These are phyloP conservation scores for Spatholobus suberectus DNA, from an alignment of 306 rosid genomes.

Conservation along the genomic window DNA sequence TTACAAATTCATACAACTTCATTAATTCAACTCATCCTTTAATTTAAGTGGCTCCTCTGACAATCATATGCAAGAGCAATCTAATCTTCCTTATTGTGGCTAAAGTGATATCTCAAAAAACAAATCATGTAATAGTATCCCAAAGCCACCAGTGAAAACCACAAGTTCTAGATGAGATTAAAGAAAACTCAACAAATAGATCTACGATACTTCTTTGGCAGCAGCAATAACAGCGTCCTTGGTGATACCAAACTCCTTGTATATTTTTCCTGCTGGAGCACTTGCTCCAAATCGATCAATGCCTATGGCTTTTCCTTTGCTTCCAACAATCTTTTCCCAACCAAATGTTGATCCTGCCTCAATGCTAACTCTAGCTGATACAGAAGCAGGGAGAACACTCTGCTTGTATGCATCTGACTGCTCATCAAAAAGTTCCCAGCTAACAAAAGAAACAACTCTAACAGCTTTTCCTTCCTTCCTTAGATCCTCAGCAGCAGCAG, in stretches of 20 bases:
- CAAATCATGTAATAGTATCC: conserved; percentile 44
- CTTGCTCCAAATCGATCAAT: conserved; percentile 97
- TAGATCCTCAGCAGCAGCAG: conserved; percentile 84
- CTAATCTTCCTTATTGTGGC: conserved; percentile 51
- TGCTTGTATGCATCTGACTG: conserved; percentile 95
- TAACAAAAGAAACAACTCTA: conserved; percentile 89
- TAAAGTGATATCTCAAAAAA: conserved; percentile 51
- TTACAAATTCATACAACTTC: conserved; percentile 57
- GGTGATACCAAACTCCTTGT: conserved; percentile 91
- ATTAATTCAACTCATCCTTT: conserved; percentile 54
- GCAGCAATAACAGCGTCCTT: conserved; percentile 94
- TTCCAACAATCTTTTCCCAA: conserved; percentile 85
- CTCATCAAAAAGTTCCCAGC: conserved; percentile 95
- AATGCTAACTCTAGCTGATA: conserved; percentile 94
- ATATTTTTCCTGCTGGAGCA: conserved; percentile 94
- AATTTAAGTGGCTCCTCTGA: conserved; percentile 50
- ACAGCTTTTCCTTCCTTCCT: conserved; percentile 94
- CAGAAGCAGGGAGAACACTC: conserved; percentile 88
- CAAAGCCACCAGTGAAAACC: conserved; percentile 35
- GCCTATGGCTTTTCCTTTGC: conserved; percentile 93
- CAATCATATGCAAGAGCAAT: conserved; percentile 48
- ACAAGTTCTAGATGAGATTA: conserved; percentile 42
- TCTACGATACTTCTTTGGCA: conserved; percentile 67
- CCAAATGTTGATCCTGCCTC: conserved; percentile 97
- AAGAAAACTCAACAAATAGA: conserved; percentile 26